phyloP scores from a whole-genome alignment of 31 red algal species.

The Asparagopsis taxiformis region DNA sequence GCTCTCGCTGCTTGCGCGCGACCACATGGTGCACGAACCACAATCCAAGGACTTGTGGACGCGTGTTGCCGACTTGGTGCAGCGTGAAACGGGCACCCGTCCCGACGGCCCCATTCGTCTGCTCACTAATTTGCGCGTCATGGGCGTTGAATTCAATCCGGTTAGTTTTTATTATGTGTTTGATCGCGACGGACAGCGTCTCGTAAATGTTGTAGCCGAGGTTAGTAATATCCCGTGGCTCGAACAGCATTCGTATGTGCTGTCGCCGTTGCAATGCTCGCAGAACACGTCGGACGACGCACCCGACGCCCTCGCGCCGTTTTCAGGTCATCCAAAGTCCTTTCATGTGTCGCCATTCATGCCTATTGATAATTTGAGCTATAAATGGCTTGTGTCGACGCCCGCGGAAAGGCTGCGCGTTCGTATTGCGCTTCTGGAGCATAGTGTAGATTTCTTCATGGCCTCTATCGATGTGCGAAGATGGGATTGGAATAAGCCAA shows the following conservation, averaged over 20 bases:
- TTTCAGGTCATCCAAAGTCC: constrained; percentile 47
- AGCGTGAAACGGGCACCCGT: constrained; percentile 25
- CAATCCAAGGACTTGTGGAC: constrained; percentile 5
- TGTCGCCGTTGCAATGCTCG: too few relatives aligned
- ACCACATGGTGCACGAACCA: constrained; percentile 30
- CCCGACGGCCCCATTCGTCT: constrained; percentile 63
- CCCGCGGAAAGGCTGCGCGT: constrained; percentile 27
- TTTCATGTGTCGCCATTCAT: constrained; percentile 98
- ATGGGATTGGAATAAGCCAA: constrained; percentile 14
- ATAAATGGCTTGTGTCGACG: constrained; percentile 60
- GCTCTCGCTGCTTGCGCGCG: constrained; percentile 25
- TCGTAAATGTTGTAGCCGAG: constrained; percentile 70
- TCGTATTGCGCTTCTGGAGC: constrained; percentile 18
- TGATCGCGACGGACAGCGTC: constrained; percentile 24
- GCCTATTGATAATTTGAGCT: constrained; percentile 50
- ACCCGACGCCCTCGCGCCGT: background rate
- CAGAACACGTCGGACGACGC: too few relatives aligned
- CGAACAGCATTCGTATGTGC: constrained; percentile 79
- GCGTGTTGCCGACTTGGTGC: constrained; percentile 39
- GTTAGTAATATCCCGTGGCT: constrained; percentile 95
- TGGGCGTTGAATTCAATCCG: constrained; percentile 88
- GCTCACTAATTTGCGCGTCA: constrained; percentile 72
- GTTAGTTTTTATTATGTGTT: constrained; percentile 89
- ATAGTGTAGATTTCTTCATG: constrained; percentile 20
- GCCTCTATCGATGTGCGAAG: constrained; percentile 27